These are phyloP conservation scores for Aspergillus asperescens DNA, from an alignment of 495 filamentous ascomycete species.

Conservation along the genomic window DNA sequence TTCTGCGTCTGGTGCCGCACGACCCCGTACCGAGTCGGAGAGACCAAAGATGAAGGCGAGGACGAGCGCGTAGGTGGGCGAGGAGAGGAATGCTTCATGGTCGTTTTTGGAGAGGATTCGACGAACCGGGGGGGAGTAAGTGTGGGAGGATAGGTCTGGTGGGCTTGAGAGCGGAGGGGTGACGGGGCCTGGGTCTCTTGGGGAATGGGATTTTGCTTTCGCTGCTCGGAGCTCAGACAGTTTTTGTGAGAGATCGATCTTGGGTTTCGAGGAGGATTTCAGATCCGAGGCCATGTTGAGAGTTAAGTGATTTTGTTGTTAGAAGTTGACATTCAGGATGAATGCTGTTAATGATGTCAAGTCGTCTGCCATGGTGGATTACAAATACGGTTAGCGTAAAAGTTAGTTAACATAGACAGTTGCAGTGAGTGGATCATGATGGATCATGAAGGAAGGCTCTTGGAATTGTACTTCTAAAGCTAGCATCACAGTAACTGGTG, in stretches of 20 bases:
- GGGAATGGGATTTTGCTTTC: slow-evolving; percentile 50
- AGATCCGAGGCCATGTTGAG: slow-evolving; percentile 28
- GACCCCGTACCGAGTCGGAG: slow-evolving; percentile 74
- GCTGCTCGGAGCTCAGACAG: slow-evolving; percentile 62
- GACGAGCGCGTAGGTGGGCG: slow-evolving; percentile 71
- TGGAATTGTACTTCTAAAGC: no score
- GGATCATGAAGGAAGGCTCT: no score
- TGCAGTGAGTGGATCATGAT: no score
- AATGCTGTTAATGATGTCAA: slow-evolving; percentile 8
- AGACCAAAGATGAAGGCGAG: slow-evolving; percentile 80
- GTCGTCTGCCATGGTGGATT: not conserved
- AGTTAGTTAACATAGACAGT: no score
- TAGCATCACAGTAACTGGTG: no score
- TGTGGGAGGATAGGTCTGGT: slow-evolving; percentile 55
- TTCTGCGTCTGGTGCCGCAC: slow-evolving; percentile 60
- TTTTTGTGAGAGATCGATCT: slow-evolving; percentile 55
- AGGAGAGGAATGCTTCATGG: slow-evolving; percentile 74
- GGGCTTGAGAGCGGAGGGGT: slow-evolving; percentile 68
- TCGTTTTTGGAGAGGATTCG: slow-evolving; percentile 77
- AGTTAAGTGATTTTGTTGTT: not conserved
- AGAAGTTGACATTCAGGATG: not conserved
- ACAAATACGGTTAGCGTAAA: not conserved
- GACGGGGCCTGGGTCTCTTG: slow-evolving; percentile 60
- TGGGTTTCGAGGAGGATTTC: slow-evolving; percentile 26
- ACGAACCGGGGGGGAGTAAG: slow-evolving; percentile 61